Conservation (phyloP, 345 rosid species). For the Corchorus capsularis region DNA sequence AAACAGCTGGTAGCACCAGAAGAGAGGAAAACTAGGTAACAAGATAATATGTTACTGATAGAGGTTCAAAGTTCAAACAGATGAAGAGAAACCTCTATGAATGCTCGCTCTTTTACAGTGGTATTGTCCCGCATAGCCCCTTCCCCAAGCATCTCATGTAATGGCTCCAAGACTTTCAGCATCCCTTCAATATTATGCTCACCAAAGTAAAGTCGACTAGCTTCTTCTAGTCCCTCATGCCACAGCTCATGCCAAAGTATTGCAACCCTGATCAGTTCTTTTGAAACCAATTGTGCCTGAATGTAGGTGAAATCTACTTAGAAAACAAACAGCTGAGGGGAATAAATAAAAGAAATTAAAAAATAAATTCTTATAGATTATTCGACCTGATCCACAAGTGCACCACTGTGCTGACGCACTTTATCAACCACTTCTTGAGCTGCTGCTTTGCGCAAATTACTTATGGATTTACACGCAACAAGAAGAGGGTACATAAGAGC, state of each 20-base stretch:
- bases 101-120: slow-evolving; percentile 86
- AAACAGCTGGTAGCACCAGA: not conserved
- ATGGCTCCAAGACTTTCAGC: slow-evolving; percentile 93
- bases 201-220: slow-evolving; percentile 96
- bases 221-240: slow-evolving; percentile 99
- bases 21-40: not conserved
- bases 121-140: slow-evolving; percentile 72
- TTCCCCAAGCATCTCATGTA: slow-evolving; percentile 89
- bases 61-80: no score
- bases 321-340: slow-evolving; percentile 16
- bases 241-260: slow-evolving; percentile 99
- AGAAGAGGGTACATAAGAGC: slow-evolving; percentile 99
- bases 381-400: slow-evolving; percentile 88
- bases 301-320: slow-evolving; percentile 18
- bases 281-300: slow-evolving; percentile 96
- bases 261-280: slow-evolving; percentile 91
- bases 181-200: slow-evolving; percentile 97
- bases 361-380: slow-evolving; percentile 8
- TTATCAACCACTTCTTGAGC: slow-evolving; percentile 97
- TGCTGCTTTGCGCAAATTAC: slow-evolving; percentile 90
- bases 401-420: slow-evolving; percentile 95
- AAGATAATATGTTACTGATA: no score
- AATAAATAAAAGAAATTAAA: slow-evolving; percentile 6
- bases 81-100: slow-evolving; percentile 70
- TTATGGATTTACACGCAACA: slow-evolving; percentile 97